Conservation (phyloP, 2,329 filamentous ascomycete species). For the Neobulgaria alba region DNA sequence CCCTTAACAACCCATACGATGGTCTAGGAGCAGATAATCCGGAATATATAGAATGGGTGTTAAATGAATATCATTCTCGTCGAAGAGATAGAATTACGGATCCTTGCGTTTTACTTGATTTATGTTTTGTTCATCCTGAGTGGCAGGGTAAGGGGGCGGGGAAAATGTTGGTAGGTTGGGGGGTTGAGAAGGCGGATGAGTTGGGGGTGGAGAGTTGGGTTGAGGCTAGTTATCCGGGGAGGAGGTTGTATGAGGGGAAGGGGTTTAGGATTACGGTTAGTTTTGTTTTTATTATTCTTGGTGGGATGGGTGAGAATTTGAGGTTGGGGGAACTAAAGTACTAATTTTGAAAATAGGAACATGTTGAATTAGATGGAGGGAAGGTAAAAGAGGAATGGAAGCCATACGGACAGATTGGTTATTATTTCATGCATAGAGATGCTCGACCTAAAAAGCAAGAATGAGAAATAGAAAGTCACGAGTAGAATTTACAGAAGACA, state of each 20-base stretch:
- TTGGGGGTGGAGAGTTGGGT: constrained; percentile 21
- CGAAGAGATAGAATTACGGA: constrained; percentile 8
- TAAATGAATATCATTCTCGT: constrained; percentile 4
- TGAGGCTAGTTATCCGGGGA: constrained; percentile 16
- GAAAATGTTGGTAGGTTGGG: constrained; percentile 23
- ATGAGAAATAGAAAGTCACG: neutral
- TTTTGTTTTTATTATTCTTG: no score
- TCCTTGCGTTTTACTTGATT: constrained; percentile 17
- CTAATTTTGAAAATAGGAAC: no score
- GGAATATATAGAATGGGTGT: constrained; percentile 7
- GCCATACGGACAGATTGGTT: neutral
- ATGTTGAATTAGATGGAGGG: neutral
- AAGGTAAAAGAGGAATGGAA: neutral
- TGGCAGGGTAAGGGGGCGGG: constrained; percentile 23
- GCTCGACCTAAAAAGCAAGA: neutral
- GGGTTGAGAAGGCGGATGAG: constrained; percentile 21
- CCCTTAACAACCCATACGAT: no score
- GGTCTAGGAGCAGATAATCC: constrained; percentile 2
- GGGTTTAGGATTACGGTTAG: constrained; percentile 24
- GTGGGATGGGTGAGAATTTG: no score
- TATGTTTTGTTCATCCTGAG: constrained; percentile 22
- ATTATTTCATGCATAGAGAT: neutral
- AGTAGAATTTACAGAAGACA: neutral
- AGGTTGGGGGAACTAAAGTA: no score
- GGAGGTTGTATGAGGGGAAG: constrained; percentile 18